Evolutionary conservation across 2,329 filamentous ascomycete genomes (phyloP), one percentile per base, ranked within the genome.

Genomic region (Orbilia brochopaga): DNA sequence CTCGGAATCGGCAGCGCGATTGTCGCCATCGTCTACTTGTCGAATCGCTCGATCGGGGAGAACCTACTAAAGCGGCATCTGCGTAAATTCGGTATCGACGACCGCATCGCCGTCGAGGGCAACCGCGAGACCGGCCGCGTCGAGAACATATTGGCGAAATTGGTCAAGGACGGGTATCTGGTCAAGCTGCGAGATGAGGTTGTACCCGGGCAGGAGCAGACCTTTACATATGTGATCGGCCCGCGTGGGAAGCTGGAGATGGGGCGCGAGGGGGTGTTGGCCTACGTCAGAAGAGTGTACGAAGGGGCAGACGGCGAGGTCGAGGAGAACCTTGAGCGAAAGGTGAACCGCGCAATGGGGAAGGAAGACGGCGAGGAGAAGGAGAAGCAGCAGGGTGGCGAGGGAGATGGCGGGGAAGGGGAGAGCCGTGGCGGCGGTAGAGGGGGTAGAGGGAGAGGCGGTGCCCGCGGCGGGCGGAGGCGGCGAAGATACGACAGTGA

Each of bases 171-270:
- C 60, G 90, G 90, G 0, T 99, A 99, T 77, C 81, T 99, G 1
- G 83, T 92, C 37, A 89, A 86, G 74, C 84, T 88, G 55, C 84
- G 87, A 19, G 92, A 97, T 75, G 78, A 74, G 80, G 42, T 80
- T 76, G 46, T 56, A 2, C 40, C 48, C 7, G 87, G 86, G 0
- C 90, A 90, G 24, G 90, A 96, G 40, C 88, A 93, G 74, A 83
- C 86, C 1, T 83, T 91, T 6, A 92, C 90, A 53, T 99, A 91
- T 84, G 85, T 90, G 63, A 85, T 97, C 13, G 94, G 94, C 0
- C 89, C 91, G 4, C 85, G 94, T 21, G 93, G 90, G 4, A 94
- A 90, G 79, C 83, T 92, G 6, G 94, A 97, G 79, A 85, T 97
- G 37, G 90, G 90, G 0, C 83, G 87, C n/a, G 84, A 87, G 55